These are phyloP conservation scores for Papilionanthe hybrid DNA, from an alignment of 116 monocot species.

Conservation along the genomic window DNA sequence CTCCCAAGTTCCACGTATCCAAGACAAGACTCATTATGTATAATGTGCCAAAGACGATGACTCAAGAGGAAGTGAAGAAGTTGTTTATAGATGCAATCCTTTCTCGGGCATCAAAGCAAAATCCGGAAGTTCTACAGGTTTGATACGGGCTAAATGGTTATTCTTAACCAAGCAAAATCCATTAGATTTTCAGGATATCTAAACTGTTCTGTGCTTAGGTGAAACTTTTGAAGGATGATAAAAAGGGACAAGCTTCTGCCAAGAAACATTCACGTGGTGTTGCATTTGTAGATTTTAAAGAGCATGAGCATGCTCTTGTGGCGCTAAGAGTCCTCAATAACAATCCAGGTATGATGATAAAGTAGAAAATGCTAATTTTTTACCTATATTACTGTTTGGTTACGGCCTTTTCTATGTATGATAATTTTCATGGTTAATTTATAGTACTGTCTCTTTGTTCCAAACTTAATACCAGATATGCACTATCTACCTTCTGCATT, in stretches of 20 bases:
- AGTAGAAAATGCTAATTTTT: neutral
- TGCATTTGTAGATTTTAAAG: conserved; percentile 92
- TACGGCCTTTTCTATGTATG: too few species aligned
- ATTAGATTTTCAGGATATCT: conserved; percentile 7
- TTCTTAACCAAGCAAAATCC: neutral
- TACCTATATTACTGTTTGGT: too few species aligned
- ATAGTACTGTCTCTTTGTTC: too few species aligned
- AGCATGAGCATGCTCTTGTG: conserved; percentile 94
- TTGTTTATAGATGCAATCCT: conserved; percentile 74
- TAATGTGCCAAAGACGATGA: conserved; percentile 86
- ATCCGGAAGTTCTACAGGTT: conserved; percentile 76
- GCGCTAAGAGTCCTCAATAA: conserved; percentile 94
- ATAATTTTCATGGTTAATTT: too few species aligned
- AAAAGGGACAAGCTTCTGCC: conserved; percentile 48
- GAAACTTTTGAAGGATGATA: conserved; percentile 78
- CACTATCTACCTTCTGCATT: too few species aligned
- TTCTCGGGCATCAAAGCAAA: conserved; percentile 90
- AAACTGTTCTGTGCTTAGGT: conserved; percentile 37
- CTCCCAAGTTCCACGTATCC: conserved; percentile 89
- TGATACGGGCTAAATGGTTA: neutral
- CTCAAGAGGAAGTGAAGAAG: conserved; percentile 56
- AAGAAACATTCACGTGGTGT: conserved; percentile 65
- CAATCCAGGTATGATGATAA: conserved; percentile 74
- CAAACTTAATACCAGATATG: too few species aligned
- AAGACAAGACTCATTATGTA: conserved; percentile 85